Conservation (phyloP, 371 early-diverging fungal species). For the Phascolomyces articulosus region DNA sequence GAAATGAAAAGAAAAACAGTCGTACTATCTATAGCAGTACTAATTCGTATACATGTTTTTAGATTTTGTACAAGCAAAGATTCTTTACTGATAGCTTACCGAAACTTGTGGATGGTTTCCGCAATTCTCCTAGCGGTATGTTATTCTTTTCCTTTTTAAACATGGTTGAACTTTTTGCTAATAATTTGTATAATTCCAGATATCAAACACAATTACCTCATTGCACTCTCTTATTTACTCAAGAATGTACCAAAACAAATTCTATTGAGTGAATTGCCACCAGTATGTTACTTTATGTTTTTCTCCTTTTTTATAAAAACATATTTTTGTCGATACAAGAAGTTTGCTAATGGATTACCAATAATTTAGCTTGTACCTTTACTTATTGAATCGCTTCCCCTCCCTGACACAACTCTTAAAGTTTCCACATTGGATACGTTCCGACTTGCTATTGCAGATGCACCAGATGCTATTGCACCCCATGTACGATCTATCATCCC, state of each 20-base stretch:
- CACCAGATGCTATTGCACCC: conserved; percentile 62
- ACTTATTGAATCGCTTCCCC: conserved; percentile 67
- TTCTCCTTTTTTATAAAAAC: not conserved
- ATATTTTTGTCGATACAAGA: too few relatives aligned
- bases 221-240: conserved; percentile 82
- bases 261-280: conserved; percentile 74
- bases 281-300: conserved; percentile 49
- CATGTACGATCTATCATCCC: conserved; percentile 57
- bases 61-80: conserved; percentile 82
- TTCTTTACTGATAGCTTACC: conserved; percentile 81
- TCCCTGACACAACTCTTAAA: conserved; percentile 67
- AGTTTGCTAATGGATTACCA: not conserved
- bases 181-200: conserved; percentile 22
- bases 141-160: not conserved
- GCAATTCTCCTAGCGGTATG: conserved; percentile 40
- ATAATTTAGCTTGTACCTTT: conserved; percentile 70
- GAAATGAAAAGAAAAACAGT: not conserved
- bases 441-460: conserved; percentile 62
- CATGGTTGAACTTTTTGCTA: not conserved
- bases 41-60: conserved; percentile 8
- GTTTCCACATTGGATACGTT: conserved; percentile 80
- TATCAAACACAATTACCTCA: conserved; percentile 66
- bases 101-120: conserved; percentile 68
- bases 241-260: conserved; percentile 83
- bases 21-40: not conserved